Conservation (phyloP, 352 stramenopile genomes). For the Globisporangium orthogonon region DNA sequence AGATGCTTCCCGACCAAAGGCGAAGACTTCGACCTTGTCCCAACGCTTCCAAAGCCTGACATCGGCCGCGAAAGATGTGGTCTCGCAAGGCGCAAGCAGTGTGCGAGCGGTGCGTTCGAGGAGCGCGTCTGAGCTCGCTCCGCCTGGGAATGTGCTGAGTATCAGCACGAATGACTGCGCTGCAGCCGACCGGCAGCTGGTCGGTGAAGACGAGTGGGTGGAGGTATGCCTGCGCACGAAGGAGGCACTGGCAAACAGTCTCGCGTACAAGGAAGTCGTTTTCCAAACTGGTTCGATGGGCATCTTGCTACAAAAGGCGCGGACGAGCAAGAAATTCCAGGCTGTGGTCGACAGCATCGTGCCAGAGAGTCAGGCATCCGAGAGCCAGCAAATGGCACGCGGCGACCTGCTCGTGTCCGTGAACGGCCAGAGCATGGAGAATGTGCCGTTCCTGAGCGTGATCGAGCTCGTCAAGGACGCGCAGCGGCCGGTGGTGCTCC, state of each 20-base stretch:
- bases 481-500: slow-evolving; percentile 52
- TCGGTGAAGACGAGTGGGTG: slow-evolving; percentile 72
- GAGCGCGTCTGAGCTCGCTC: background rate
- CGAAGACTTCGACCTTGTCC: slow-evolving; percentile 46
- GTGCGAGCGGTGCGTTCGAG: slow-evolving; percentile 6
- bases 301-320: slow-evolving; percentile 74
- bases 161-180: background rate
- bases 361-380: slow-evolving; percentile 68
- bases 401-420: slow-evolving; percentile 75
- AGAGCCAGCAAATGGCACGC: slow-evolving; percentile 50
- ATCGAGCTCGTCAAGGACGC: slow-evolving; percentile 78
- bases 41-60: slow-evolving; percentile 63
- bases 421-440: slow-evolving; percentile 60
- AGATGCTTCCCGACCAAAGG: slow-evolving; percentile 7
- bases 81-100: slow-evolving; percentile 25
- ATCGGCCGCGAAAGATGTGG: slow-evolving; percentile 59
- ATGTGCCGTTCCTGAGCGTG: slow-evolving; percentile 58
- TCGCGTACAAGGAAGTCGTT: slow-evolving; percentile 55
- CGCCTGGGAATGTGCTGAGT: background rate
- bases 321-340: slow-evolving; percentile 55
- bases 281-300: slow-evolving; percentile 66
- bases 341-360: slow-evolving; percentile 80
- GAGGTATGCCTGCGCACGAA: slow-evolving; percentile 50
- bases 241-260: slow-evolving; percentile 45
- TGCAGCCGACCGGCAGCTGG: slow-evolving; percentile 24